Evolutionary conservation across 2,329 filamentous ascomycete genomes (phyloP).

Genomic region (Trichoderma atrobrunneum): DNA sequence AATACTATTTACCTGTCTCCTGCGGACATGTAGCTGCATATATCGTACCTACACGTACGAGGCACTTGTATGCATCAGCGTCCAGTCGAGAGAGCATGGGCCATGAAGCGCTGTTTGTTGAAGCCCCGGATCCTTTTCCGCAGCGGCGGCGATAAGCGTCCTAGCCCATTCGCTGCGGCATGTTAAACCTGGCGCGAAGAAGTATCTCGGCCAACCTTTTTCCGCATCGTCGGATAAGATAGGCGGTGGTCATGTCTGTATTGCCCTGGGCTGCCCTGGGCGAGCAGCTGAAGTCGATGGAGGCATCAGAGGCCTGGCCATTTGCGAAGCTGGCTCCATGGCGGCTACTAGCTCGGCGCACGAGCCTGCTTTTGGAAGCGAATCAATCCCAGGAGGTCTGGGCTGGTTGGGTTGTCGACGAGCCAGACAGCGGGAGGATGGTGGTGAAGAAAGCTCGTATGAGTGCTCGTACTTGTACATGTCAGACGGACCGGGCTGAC

Average conservation of each 20-base stretch:
- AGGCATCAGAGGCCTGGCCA: background rate
- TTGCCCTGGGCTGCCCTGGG: background rate
- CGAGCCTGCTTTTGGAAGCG: constrained; percentile 5
- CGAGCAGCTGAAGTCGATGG: background rate
- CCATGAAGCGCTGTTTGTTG: background rate
- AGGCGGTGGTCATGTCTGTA: background rate
- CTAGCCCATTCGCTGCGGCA: background rate
- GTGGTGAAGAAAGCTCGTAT: background rate
- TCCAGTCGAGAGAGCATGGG: background rate
- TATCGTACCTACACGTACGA: background rate
- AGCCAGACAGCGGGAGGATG: background rate
- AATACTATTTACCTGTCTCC: background rate
- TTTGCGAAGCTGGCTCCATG: constrained; percentile 3
- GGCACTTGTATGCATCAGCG: background rate
- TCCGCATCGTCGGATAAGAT: background rate
- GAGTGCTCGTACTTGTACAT: background rate
- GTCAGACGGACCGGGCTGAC: constrained; percentile 4
- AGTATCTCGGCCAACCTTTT: background rate
- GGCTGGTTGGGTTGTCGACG: background rate
- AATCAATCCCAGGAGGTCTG: background rate
- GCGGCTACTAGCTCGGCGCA: constrained; percentile 5
- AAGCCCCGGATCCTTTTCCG: background rate
- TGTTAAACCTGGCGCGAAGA: background rate
- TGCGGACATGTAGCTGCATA: background rate
- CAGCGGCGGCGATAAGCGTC: background rate